Percentiles rank a stretch among this genome's conserved stretches.
These are phyloP conservation scores for Candida awuae DNA, from an alignment of 805 yeast genomes.

Conservation along the genomic window DNA sequence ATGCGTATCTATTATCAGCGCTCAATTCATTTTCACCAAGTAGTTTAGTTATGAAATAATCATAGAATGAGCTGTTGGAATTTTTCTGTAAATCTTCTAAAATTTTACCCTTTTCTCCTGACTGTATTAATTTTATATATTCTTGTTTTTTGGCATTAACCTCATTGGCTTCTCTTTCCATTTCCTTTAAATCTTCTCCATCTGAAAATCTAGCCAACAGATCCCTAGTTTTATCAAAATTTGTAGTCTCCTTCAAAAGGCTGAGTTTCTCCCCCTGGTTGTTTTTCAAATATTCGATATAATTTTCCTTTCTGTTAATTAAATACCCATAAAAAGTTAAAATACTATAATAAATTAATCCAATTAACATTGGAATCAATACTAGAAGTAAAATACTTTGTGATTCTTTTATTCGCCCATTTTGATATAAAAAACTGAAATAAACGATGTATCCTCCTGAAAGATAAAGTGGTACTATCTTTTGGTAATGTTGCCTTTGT, in stretches of 20 bases:
- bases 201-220: conserved; percentile 53
- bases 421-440: conserved; percentile 18
- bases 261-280: conserved; percentile 32
- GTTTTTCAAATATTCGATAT: conserved; percentile 22
- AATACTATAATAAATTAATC: conserved; percentile 11
- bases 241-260: conserved; percentile 43
- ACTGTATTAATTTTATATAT: conserved; percentile 28
- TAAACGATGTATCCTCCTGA: conserved; percentile 19
- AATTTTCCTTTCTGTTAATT: conserved; percentile 18
- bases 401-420: background rate
- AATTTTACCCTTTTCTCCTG: conserved; percentile 20
- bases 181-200: conserved; percentile 40
- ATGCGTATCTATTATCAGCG: conserved; percentile 55
- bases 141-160: conserved; percentile 33
- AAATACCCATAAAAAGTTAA: conserved; percentile 16
- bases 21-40: conserved; percentile 60
- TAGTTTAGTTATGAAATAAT: conserved; percentile 35
- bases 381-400: conserved; percentile 3
- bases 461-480: conserved; percentile 15
- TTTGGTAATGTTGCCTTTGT: conserved; percentile 15
- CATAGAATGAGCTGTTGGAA: conserved; percentile 15
- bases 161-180: conserved; percentile 37
- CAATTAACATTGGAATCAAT: conserved; percentile 14
- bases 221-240: conserved; percentile 69
- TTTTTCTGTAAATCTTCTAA: conserved; percentile 11